Conservation (phyloP, 805 yeast genomes). For the Nakazawaea peltata region DNA sequence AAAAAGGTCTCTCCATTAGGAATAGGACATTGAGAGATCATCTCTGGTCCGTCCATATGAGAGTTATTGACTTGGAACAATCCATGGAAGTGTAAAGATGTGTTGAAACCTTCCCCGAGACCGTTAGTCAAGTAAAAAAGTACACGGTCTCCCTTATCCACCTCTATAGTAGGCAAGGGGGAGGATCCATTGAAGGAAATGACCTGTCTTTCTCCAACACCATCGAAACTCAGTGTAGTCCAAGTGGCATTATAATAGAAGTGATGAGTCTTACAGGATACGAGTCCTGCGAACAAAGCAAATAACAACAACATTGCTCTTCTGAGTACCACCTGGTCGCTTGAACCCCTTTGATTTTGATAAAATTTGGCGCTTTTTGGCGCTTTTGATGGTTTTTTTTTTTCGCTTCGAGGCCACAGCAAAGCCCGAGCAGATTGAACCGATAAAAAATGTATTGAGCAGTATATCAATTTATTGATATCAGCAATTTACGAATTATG, state of each 20-base stretch:
- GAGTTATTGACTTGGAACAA: slow-evolving; percentile 53
- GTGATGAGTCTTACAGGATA: slow-evolving; percentile 34
- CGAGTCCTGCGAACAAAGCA: not conserved
- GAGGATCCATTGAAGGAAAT: slow-evolving; percentile 64
- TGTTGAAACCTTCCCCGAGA: slow-evolving; percentile 36
- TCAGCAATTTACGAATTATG: too few species aligned
- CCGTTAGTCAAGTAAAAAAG: slow-evolving; percentile 56
- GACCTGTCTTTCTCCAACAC: slow-evolving; percentile 42
- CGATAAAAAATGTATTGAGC: too few species aligned
- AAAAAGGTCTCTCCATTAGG: slow-evolving; percentile 57
- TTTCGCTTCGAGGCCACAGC: too few species aligned
- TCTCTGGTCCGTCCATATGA: slow-evolving; percentile 74
- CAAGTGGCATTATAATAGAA: slow-evolving; percentile 52
- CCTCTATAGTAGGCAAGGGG: slow-evolving; percentile 68
- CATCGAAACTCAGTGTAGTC: slow-evolving; percentile 63
- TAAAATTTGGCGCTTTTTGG: too few species aligned
- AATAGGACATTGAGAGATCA: slow-evolving; percentile 76
- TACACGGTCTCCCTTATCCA: slow-evolving; percentile 56
- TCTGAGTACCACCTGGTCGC: too few species aligned
- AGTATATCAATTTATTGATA: too few species aligned
- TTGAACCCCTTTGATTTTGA: too few species aligned
- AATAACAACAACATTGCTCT: too few species aligned
- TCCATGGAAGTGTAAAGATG: slow-evolving; percentile 78
- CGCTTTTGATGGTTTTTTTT: too few species aligned
- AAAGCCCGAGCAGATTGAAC: too few species aligned